Base-by-base conservation (phyloP, 768 basidiomycete species). In the Termitomyces sp. region DNA sequence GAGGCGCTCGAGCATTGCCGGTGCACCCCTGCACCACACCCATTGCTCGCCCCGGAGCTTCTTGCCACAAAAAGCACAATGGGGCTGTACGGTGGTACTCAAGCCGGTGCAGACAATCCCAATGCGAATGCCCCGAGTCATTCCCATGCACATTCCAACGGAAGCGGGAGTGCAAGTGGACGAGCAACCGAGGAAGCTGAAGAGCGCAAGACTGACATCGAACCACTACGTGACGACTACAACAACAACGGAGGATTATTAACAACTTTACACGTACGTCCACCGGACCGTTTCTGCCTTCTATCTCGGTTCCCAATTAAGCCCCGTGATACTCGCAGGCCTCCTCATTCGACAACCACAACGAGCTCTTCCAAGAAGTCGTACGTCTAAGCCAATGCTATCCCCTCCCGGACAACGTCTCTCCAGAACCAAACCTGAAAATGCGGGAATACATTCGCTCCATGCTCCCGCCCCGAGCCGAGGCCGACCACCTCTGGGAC, bases 401-500 rank as follows among this genome's bases (percentile, higher is more conserved):
- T 65, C 86, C 86, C 12, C 63, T 80, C 19, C 72, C 73, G 17
- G 76, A 76, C 37, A 68, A 68, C 25, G 75, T 80, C 17, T 78
- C 78, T 0, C 75, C 81, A 48, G 78, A 81, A 45, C 75, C 80
- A 2, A 83, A 85, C 65, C 70, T 81, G 25, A 70, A 75, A 45
- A 70, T 85, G 67, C 77, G 86, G 42, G 75, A 81, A 41, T 80
- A 80, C 59, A 82, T 87, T 51, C 77, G 82, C 46, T 72, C 66
- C 46, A 77, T 80, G 66, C 77, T 89, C 10, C 86, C 86, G 19
- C 63, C 78, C 3, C 77, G 80, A 38, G 68, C 74, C 50, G 83
- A 84, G 56, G 84, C 85, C 0, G 80, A 83, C 52, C 77, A 83
- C 55, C 76, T 87, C 23, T 87, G 85, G 77, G 75, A 78, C 35